Conservation (phyloP, 2,329 filamentous ascomycete genomes). For the Fusarium xylarioides region DNA sequence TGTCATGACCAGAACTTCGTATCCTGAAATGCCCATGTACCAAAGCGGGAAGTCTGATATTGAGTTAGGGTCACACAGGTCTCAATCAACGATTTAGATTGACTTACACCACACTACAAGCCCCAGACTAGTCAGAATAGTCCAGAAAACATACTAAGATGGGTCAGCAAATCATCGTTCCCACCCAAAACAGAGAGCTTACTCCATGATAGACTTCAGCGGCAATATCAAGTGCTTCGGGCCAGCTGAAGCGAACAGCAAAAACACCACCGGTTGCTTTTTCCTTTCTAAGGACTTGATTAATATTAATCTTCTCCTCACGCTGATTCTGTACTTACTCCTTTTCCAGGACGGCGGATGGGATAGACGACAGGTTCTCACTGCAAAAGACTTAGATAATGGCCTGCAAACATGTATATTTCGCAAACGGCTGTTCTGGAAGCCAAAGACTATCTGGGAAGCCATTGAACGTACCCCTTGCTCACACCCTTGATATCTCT, state of each 20-base stretch:
- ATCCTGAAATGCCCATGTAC: slow-evolving; percentile 99
- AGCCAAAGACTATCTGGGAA: slow-evolving; percentile 77
- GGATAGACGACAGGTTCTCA: slow-evolving; percentile 57
- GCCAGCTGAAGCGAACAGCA: slow-evolving; percentile 75
- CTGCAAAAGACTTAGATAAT: slow-evolving; percentile 57
- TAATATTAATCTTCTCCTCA: slow-evolving; percentile 19
- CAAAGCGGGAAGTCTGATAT: slow-evolving; percentile 87
- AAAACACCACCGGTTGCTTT: slow-evolving; percentile 77
- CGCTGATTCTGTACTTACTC: slow-evolving; percentile 65
- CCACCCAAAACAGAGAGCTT: slow-evolving; percentile 48
- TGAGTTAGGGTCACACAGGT: slow-evolving; percentile 23
- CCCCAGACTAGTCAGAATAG: slow-evolving; percentile 87
- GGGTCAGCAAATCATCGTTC: slow-evolving; percentile 31
- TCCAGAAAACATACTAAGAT: slow-evolving; percentile 90
- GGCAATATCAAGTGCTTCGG: slow-evolving; percentile 78
- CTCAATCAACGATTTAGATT: background rate
- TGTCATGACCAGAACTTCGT: slow-evolving; percentile 87
- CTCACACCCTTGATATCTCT: slow-evolving; percentile 89
- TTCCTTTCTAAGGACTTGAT: slow-evolving; percentile 68
- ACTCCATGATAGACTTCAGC: slow-evolving; percentile 94
- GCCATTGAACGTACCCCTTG: slow-evolving; percentile 98
- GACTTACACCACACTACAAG: slow-evolving; percentile 91
- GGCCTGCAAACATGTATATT: slow-evolving; percentile 44
- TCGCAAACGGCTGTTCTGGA: slow-evolving; percentile 39
- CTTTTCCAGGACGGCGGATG: slow-evolving; percentile 70